These are phyloP conservation scores for Cunninghamia lanceolata DNA, from an alignment of 75 land plant species.

Conservation along the genomic window DNA sequence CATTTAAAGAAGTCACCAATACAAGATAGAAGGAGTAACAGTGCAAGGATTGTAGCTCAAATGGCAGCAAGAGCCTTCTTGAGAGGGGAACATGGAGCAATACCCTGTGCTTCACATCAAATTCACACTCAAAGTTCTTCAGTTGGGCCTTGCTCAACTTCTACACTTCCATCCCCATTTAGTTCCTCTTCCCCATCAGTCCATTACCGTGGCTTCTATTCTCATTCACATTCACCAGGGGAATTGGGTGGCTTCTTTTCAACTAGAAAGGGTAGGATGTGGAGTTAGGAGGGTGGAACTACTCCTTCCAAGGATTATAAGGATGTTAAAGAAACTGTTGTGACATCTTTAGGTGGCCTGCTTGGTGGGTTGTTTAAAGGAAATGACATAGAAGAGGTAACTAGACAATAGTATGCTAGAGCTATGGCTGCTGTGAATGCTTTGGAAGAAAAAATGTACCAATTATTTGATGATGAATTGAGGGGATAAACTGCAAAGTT, in stretches of 20 bases:
- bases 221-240: slow-evolving; percentile 3
- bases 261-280: slow-evolving; percentile 1
- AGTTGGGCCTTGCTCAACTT: slow-evolving; percentile 9
- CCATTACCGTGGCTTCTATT: neutral
- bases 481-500: slow-evolving; percentile 58
- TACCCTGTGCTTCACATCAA: neutral
- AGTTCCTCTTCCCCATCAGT: slow-evolving; percentile 5
- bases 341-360: slow-evolving; percentile 70
- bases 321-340: slow-evolving; percentile 14
- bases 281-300: slow-evolving; percentile 1
- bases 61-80: slow-evolving; percentile 5
- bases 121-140: neutral
- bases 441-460: slow-evolving; percentile 59
- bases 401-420: slow-evolving; percentile 54
- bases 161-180: slow-evolving; percentile 4
- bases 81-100: neutral
- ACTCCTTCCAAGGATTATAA: slow-evolving; percentile 12
- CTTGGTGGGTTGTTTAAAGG: slow-evolving; percentile 81
- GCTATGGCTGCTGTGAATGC: slow-evolving; percentile 59
- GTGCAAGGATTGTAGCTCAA: slow-evolving; percentile 5
- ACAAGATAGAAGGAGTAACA: too few relatives aligned
- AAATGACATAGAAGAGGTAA: slow-evolving; percentile 64
- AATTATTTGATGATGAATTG: slow-evolving; percentile 60
- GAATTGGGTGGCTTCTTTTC: slow-evolving; percentile 11
- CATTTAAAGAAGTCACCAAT: too few relatives aligned